A percentile compares a stretch with the other conserved stretches of the same genome.
These are phyloP conservation scores for Paraphoma chrysanthemicola DNA, from an alignment of 2,329 filamentous ascomycete genomes.

Conservation along the genomic window DNA sequence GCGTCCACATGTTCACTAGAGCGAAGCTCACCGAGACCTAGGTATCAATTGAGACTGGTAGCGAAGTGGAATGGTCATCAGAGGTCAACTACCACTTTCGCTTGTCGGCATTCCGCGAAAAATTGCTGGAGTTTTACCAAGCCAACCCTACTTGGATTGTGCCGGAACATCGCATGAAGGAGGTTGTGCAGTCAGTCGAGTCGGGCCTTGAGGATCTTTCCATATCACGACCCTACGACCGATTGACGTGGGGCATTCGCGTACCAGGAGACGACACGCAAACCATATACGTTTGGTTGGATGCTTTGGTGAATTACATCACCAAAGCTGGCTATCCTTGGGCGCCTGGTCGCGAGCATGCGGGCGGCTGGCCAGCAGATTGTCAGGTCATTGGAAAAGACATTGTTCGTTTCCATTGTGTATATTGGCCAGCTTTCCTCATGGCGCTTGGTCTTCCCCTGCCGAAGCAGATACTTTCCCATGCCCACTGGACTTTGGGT, in stretches of 20 bases:
- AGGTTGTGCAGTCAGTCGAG: conserved; percentile 78
- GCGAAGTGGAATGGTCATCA: conserved; percentile 91
- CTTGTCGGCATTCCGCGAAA: conserved; percentile 81
- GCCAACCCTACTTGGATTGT: conserved; percentile 80
- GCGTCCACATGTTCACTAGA: neutral
- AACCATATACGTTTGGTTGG: conserved; percentile 98
- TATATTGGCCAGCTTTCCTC: conserved; percentile 97
- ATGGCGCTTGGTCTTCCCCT: conserved; percentile 83
- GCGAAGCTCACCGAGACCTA: conserved; percentile 34
- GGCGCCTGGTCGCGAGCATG: conserved; percentile 68
- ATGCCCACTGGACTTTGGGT: conserved; percentile 95
- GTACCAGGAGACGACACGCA: conserved; percentile 85
- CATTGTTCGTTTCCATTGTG: conserved; percentile 90
- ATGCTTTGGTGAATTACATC: conserved; percentile 92
- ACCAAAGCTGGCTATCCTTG: conserved; percentile 88
- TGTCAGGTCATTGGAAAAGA: conserved; percentile 96
- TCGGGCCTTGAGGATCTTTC: conserved; percentile 85
- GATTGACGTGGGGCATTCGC: conserved; percentile 85
- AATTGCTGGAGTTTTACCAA: conserved; percentile 78
- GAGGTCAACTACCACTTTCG: conserved; percentile 96
- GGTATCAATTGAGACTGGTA: conserved; percentile 83
- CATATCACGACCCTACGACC: conserved; percentile 79
- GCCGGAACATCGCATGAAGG: conserved; percentile 75
- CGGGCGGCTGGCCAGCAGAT: conserved; percentile 84
- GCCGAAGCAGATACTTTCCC: conserved; percentile 81